Base-by-base conservation (phyloP, 2,329 filamentous ascomycete genomes). In the Zelopaecilomyces penicillatus region DNA sequence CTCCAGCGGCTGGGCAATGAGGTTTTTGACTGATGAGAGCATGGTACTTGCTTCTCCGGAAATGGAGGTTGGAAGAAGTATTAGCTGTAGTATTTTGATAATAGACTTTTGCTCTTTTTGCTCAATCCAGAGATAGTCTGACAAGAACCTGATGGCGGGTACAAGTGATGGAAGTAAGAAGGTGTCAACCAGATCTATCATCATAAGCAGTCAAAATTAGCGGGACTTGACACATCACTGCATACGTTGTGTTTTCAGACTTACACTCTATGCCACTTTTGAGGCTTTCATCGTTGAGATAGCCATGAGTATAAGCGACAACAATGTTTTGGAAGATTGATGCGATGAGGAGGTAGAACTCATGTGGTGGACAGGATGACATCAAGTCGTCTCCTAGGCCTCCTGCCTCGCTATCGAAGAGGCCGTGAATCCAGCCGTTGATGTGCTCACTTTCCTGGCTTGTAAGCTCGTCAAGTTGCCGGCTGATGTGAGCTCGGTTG, bases 131-230 rank as follows among this genome's bases (percentile, higher is more conserved):
- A 88, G 76, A 52, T 85, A 80, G 44, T 81, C 77, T 1, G 80
- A 74, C 48, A 93, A 73, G 69, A 85, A 91, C 3, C 75, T 73
- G 10, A 91, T 75, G 0, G 83, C 85, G 5, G 83, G 80, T 2
- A 91, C 78, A 0, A 93, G 71, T 0, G 85, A 85, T 0, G 87
- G 87, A n/a, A 91, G 66, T 2, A 93, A 66, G 51, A 90, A 90
- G 0, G 86, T 85, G 52, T 90, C 85, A 3, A 89, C 80, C 8
- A 93, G 71, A 56, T 89, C 80, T 84, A 48, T 3, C 4, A 27
- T 4, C 1, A 8, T 34, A 38, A 42, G 42, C 30, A 4, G 31
- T 41, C 11, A 46, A 42, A 35, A 36, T 8, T 30, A 9, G 30
- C 33, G 39, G 5, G 19, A 29, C 11, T 7, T 5, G 33, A 43